Evolutionary conservation across 2,329 filamentous ascomycete species (phyloP).

Genomic region (Sordariomycetes sp.): DNA sequence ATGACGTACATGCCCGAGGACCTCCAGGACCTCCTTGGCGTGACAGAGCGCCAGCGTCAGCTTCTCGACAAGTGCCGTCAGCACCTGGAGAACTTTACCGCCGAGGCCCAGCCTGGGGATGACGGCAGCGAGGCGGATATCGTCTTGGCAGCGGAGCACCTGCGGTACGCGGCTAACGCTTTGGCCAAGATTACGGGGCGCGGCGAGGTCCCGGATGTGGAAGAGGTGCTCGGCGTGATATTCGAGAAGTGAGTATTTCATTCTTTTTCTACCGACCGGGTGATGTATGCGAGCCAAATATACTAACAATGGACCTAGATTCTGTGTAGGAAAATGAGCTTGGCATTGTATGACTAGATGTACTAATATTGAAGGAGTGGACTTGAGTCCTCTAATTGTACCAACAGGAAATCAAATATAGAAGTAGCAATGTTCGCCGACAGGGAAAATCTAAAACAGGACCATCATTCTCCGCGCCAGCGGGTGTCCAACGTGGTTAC

Average conservation of each 20-base stretch:
- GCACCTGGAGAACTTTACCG: conserved; percentile 65
- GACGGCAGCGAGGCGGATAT: conserved; percentile 56
- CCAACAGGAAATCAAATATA: neutral
- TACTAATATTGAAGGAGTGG: conserved; percentile 1
- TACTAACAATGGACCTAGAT: conserved; percentile 21
- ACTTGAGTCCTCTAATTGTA: conserved; percentile 1
- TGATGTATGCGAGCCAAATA: neutral
- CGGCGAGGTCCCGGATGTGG: conserved; percentile 78
- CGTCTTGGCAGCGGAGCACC: conserved; percentile 79
- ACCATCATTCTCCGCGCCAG: too few species aligned
- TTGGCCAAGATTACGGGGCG: conserved; percentile 82
- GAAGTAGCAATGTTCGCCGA: neutral
- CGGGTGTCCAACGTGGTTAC: too few species aligned
- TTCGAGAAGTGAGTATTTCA: conserved; percentile 75
- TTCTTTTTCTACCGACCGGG: neutral
- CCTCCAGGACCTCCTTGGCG: conserved; percentile 76
- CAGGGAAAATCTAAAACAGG: neutral
- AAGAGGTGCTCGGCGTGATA: conserved; percentile 91
- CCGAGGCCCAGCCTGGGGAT: conserved; percentile 33
- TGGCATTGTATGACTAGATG: conserved; percentile 1
- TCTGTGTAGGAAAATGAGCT: conserved; percentile 43
- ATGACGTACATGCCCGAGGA: conserved; percentile 64
- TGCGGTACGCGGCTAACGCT: conserved; percentile 69
- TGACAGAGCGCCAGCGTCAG: conserved; percentile 80
- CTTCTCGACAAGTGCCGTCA: conserved; percentile 63